Evolutionary conservation across 257 asterid genomes (phyloP).

Genomic region (Fraxinus pennsylvanica): DNA sequence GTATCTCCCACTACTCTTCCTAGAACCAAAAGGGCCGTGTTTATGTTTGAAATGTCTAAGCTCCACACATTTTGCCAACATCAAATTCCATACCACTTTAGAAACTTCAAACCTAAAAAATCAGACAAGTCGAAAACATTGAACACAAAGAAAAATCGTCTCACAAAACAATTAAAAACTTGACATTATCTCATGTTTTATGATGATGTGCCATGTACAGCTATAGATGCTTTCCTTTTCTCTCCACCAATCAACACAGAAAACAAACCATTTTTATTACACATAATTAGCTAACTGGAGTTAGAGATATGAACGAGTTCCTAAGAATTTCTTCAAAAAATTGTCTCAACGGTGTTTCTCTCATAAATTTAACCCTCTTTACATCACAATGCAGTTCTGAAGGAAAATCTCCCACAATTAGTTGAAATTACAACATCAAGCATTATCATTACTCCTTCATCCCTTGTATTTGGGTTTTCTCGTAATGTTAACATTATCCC

Average conservation of each 20-base stretch:
- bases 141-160: slow-evolving; percentile 4
- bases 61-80: slow-evolving; percentile 69
- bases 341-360: not conserved
- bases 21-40: slow-evolving; percentile 59
- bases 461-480: not conserved
- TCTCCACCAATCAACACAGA: slow-evolving; percentile 12
- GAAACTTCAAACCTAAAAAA: slow-evolving; percentile 72
- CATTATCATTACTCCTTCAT: not conserved
- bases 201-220: not conserved
- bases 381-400: not conserved
- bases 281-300: not conserved
- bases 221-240: not conserved
- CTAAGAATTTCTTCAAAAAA: slow-evolving; percentile 17
- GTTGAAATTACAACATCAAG: not conserved
- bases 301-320: slow-evolving; percentile 1
- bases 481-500: not conserved
- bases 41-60: slow-evolving; percentile 59
- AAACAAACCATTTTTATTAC: not conserved
- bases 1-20: slow-evolving; percentile 77
- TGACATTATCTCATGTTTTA: slow-evolving; percentile 5
- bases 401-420: not conserved
- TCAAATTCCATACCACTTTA: slow-evolving; percentile 60
- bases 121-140: slow-evolving; percentile 9
- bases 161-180: not conserved
- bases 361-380: not conserved